Percentiles rank a stretch among this genome's conserved stretches.
Conservation (phyloP, 208 protist species). For the Acanthamoeba royreba region DNA sequence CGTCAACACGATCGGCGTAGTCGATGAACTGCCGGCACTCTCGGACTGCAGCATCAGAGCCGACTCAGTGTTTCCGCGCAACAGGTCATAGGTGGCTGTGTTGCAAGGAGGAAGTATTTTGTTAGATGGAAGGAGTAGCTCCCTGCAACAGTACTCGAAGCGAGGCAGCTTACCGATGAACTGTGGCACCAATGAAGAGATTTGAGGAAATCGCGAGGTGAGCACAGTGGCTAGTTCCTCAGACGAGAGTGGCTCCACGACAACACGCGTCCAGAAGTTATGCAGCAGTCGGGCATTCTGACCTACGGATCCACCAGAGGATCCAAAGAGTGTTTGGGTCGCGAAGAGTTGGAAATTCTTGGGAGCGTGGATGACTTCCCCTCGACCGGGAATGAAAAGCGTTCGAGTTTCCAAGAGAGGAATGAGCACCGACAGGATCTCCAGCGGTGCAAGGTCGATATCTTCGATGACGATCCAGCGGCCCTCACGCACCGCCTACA, state of each 20-base stretch:
- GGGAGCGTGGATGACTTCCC: slow-evolving; percentile 84
- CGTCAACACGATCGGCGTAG: not conserved
- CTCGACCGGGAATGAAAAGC: slow-evolving; percentile 95
- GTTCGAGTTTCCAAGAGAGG: slow-evolving; percentile 93
- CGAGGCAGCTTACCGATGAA: slow-evolving; percentile 67
- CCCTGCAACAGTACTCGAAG: not conserved
- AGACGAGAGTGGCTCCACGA: slow-evolving; percentile 64
- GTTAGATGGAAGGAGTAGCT: not conserved
- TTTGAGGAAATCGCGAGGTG: slow-evolving; percentile 33
- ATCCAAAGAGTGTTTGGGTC: slow-evolving; percentile 72
- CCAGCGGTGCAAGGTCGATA: slow-evolving; percentile 96
- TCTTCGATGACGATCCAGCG: slow-evolving; percentile 99
- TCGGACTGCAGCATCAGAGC: not conserved
- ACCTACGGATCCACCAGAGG: not conserved
- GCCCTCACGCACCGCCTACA: slow-evolving; percentile 90
- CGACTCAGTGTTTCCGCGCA: not conserved
- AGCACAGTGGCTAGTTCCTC: slow-evolving; percentile 67
- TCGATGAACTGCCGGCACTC: not conserved
- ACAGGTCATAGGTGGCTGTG: not conserved
- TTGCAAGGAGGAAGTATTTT: not conserved
- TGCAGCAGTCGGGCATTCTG: slow-evolving; percentile 40
- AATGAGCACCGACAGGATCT: slow-evolving; percentile 96
- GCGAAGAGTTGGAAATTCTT: slow-evolving; percentile 85
- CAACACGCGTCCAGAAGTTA: slow-evolving; percentile 74
- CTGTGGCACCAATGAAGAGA: slow-evolving; percentile 49